Percentiles rank a stretch among this genome's conserved stretches.
Evolutionary conservation across 2,329 filamentous ascomycete genomes (phyloP).

Genomic region (Plenodomus lindquistii): DNA sequence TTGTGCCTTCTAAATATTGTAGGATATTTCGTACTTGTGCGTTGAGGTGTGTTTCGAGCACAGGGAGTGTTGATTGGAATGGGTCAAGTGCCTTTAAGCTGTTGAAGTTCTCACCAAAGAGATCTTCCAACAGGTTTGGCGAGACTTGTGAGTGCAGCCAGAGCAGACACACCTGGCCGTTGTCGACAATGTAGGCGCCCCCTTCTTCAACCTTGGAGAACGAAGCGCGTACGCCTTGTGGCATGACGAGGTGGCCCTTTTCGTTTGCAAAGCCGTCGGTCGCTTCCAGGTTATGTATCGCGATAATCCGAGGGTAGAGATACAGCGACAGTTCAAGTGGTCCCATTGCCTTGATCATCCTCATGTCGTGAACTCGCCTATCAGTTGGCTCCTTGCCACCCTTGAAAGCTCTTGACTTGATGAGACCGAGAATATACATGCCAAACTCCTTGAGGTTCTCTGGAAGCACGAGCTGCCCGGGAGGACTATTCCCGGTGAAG

Average conservation of each 20-base stretch:
- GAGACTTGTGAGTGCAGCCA: constrained; percentile 94
- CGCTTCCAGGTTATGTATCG: constrained; percentile 84
- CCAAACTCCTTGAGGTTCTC: constrained; percentile 95
- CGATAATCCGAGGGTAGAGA: constrained; percentile 91
- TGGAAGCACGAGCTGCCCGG: constrained; percentile 90
- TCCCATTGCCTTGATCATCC: constrained; percentile 87
- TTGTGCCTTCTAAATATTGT: constrained; percentile 77
- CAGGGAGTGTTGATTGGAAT: constrained; percentile 76
- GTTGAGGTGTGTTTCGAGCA: constrained; percentile 89
- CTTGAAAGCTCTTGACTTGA: constrained; percentile 94
- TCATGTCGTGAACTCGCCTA: constrained; percentile 86
- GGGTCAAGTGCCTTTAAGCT: constrained; percentile 78
- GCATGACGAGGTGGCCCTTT: constrained; percentile 84
- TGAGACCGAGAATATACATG: constrained; percentile 90
- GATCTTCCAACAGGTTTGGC: constrained; percentile 84
- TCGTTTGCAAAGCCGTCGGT: constrained; percentile 93
- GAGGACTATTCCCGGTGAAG: constrained; percentile 82
- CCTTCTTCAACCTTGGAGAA: constrained; percentile 90
- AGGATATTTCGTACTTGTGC: constrained; percentile 93
- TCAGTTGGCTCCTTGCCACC: constrained; percentile 88
- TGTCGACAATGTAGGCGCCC: constrained; percentile 92
- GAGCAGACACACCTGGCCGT: constrained; percentile 86
- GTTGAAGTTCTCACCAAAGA: constrained; percentile 78
- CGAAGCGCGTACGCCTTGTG: constrained; percentile 76
- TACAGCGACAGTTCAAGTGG: constrained; percentile 85